phyloP scores from a whole-genome alignment of 2,329 filamentous ascomycete genomes.

The Penicillium verrucosum region DNA sequence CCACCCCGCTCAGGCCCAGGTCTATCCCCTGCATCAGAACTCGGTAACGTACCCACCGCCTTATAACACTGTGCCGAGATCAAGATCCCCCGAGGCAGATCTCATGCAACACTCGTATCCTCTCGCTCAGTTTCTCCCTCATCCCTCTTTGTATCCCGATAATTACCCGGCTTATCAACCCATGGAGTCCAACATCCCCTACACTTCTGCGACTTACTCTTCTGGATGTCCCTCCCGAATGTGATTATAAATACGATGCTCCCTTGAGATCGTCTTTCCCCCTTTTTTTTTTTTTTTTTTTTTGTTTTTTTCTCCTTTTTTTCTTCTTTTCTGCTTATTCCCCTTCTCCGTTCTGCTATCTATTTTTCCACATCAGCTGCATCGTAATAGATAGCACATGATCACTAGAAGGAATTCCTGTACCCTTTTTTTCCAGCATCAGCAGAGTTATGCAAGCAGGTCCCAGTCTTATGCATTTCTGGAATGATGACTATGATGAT shows the following conservation, averaged over 20 bases:
- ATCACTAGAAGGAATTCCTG: background rate
- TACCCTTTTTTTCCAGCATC: background rate
- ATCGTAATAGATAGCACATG: slow-evolving; percentile 12
- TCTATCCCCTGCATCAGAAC: slow-evolving; percentile 29
- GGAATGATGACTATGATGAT: slow-evolving; percentile 1
- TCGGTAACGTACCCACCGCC: slow-evolving; percentile 35
- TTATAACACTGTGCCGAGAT: slow-evolving; percentile 29
- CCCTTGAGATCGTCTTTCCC: background rate
- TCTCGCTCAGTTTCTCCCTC: slow-evolving; percentile 13
- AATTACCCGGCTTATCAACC: slow-evolving; percentile 16
- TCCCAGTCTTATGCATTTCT: background rate
- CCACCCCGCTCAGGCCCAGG: slow-evolving; percentile 16
- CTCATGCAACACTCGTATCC: slow-evolving; percentile 23
- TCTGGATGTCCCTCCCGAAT: slow-evolving; percentile 21
- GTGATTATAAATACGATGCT: slow-evolving; percentile 9
- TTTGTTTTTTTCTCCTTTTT: no score
- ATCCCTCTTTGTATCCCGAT: slow-evolving; percentile 22
- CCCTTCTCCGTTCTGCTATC: slow-evolving; percentile 4
- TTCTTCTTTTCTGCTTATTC: background rate
- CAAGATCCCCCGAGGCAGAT: slow-evolving; percentile 19
- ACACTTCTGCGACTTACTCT: slow-evolving; percentile 17
- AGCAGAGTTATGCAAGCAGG: slow-evolving; percentile 5
- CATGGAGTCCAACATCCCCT: slow-evolving; percentile 19
- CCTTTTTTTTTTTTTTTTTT: background rate
- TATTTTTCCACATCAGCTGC: background rate